These are phyloP conservation scores for Peronosclerospora sorghi DNA, from an alignment of 352 stramenopile genomes.

Conservation along the genomic window DNA sequence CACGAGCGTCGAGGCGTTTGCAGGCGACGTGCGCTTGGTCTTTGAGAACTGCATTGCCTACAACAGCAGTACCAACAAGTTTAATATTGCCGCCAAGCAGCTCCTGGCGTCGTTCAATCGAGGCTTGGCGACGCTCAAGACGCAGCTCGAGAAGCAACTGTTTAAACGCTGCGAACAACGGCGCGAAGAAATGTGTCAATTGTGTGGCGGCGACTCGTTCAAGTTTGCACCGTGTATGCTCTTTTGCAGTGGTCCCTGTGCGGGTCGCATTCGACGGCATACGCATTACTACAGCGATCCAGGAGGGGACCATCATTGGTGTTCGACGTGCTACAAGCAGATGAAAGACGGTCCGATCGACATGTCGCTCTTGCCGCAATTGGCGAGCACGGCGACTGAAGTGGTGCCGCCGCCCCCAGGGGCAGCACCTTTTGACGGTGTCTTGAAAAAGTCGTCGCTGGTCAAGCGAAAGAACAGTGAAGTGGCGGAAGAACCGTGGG, in stretches of 20 bases:
- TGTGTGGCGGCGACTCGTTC: slow-evolving; percentile 84
- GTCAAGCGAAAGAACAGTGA: slow-evolving; percentile 98
- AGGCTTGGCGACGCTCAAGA: slow-evolving; percentile 51
- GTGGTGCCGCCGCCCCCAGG: slow-evolving; percentile 16
- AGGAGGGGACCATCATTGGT: slow-evolving; percentile 79
- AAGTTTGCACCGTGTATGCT: slow-evolving; percentile 86
- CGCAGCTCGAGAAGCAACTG: slow-evolving; percentile 71
- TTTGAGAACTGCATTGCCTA: slow-evolving; percentile 87
- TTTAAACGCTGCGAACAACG: slow-evolving; percentile 78
- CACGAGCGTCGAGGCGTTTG: slow-evolving; percentile 81
- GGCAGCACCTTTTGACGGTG: slow-evolving; percentile 36
- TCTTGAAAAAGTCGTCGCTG: slow-evolving; percentile 89
- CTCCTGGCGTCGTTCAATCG: slow-evolving; percentile 70
- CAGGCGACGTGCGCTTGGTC: slow-evolving; percentile 77
- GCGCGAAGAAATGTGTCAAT: slow-evolving; percentile 81
- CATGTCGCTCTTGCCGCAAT: slow-evolving; percentile 69
- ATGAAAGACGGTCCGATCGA: slow-evolving; percentile 89
- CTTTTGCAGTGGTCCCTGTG: slow-evolving; percentile 81
- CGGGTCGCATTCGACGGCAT: slow-evolving; percentile 70
- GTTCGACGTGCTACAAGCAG: slow-evolving; percentile 83
- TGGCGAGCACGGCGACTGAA: slow-evolving; percentile 51
- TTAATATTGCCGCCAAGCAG: slow-evolving; percentile 79
- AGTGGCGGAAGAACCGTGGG: slow-evolving; percentile 94
- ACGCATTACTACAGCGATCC: slow-evolving; percentile 84
- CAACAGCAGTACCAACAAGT: slow-evolving; percentile 85